Base-by-base conservation (phyloP, 768 basidiomycete species). In the Leccinum barrowsii region DNA sequence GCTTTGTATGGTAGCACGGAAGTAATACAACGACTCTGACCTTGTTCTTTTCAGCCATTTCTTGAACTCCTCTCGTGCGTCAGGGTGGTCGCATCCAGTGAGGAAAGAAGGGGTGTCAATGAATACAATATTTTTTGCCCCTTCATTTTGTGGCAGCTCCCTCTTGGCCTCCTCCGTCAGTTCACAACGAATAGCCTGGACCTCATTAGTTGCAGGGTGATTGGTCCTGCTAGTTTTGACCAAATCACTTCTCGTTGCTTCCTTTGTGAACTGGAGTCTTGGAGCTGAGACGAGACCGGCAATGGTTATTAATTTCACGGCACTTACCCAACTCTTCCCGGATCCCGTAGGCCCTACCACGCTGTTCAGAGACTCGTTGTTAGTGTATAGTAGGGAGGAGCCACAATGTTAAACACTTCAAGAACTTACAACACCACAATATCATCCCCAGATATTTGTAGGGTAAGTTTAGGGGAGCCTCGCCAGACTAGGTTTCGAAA, bases 41-140 rank as follows among this genome's bases (percentile, higher is more conserved):
- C 12, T 17, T 50, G 42, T 47, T 32, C 10, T 24, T 1, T 10
- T 10, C 1, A 59, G 3, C 62, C 65, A 63, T 8, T 26, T n/a
- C 0, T 3, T 7, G 2, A 69, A 22, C 59, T 58, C 55, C 11
- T 34, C 15, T 15, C 24, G 34, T 11, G 65, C 52, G 46, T 67
- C 54, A 4, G 34, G 50, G 15, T 50, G 12, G 12, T 52, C 32
- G 4, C 42, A 49, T 32, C 22, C 65, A 2, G 66, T 67, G 47
- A 56, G 52, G 32, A 67, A 68, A 1, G 67, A 68, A 19, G 68
- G 68, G 0, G 63, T 67, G 37, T 69, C 68, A 17, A 67, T 44
- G 22, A 69, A 63, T 15, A 70, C 61, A 17, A 68, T 55, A 12
- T 48, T 52, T 30, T 54, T 54, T 17, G 60, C 5, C 1, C 59